phyloP scores from a whole-genome alignment of 495 filamentous ascomycete species.

The Hyaloscypha bicolor region DNA sequence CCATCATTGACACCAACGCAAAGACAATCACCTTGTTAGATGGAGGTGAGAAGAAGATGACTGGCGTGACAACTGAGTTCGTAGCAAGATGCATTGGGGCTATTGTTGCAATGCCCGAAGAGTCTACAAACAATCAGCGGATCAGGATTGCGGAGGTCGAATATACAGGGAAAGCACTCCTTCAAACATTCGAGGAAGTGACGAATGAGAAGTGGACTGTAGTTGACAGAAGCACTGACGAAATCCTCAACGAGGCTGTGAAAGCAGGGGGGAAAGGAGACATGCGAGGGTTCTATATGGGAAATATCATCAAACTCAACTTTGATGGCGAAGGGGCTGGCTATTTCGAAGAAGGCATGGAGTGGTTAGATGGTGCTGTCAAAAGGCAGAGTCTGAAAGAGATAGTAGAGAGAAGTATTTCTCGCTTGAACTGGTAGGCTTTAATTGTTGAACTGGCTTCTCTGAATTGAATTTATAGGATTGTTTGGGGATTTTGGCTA shows the following conservation, averaged over 20 bases:
- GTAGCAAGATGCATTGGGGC: neutral
- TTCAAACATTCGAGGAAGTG: conserved; percentile 1
- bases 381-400: conserved; percentile 1
- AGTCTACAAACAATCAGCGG: conserved; percentile 5
- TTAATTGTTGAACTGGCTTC: no score
- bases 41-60: conserved; percentile 10
- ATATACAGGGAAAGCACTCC: neutral
- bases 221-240: neutral
- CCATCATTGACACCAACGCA: neutral
- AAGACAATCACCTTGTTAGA: conserved; percentile 4
- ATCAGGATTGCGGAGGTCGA: conserved; percentile 5
- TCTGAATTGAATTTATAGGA: no score
- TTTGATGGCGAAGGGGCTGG: conserved; percentile 13
- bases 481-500: no score
- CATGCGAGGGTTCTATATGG: conserved; percentile 4
- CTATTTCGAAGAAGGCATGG: conserved; percentile 9
- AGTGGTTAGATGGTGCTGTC: neutral
- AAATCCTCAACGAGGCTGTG: neutral
- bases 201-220: conserved; percentile 2
- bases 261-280: neutral
- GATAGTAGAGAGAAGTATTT: neutral
- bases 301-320: conserved; percentile 9
- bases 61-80: conserved; percentile 4
- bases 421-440: no score
- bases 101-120: neutral